These are phyloP conservation scores for Blastobotrys chiropterorum DNA, from an alignment of 805 yeast species.

Conservation along the genomic window DNA sequence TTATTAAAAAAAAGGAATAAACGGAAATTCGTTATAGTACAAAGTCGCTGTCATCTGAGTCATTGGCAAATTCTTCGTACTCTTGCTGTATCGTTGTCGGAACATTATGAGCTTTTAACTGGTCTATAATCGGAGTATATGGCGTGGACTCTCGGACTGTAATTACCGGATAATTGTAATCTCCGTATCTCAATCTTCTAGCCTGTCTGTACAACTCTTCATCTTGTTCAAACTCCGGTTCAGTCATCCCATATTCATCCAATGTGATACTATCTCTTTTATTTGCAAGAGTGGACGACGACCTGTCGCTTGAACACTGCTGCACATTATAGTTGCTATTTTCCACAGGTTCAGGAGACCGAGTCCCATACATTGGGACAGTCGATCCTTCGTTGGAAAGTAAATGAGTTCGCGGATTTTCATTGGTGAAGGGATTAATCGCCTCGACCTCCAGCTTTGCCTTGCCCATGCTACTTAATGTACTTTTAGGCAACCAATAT, in stretches of 20 bases:
- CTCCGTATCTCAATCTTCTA: conserved; percentile 31
- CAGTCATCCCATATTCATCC: conserved; percentile 3
- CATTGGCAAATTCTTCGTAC: conserved; percentile 17
- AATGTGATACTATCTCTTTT: background rate
- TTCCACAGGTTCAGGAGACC: no score
- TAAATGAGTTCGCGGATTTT: no score
- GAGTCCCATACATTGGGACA: no score
- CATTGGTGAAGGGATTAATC: no score
- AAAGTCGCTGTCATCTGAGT: conserved; percentile 1
- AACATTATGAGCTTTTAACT: conserved; percentile 13
- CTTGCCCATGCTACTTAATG: background rate
- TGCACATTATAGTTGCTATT: background rate
- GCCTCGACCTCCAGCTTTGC: no score
- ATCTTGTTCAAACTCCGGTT: conserved; percentile 25
- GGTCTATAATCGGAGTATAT: conserved; percentile 17
- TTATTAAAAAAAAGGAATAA: background rate
- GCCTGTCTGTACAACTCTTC: conserved; percentile 32
- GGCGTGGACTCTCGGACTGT: conserved; percentile 27
- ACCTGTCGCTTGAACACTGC: background rate
- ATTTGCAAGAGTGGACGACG: background rate
- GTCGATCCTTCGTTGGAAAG: no score
- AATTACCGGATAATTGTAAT: conserved; percentile 38
- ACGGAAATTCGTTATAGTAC: background rate
- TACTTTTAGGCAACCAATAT: conserved; percentile 61
- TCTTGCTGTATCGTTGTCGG: conserved; percentile 15